Evolutionary conservation across 2,329 filamentous ascomycete genomes (phyloP).

Genomic region (Microcera coccophila): DNA sequence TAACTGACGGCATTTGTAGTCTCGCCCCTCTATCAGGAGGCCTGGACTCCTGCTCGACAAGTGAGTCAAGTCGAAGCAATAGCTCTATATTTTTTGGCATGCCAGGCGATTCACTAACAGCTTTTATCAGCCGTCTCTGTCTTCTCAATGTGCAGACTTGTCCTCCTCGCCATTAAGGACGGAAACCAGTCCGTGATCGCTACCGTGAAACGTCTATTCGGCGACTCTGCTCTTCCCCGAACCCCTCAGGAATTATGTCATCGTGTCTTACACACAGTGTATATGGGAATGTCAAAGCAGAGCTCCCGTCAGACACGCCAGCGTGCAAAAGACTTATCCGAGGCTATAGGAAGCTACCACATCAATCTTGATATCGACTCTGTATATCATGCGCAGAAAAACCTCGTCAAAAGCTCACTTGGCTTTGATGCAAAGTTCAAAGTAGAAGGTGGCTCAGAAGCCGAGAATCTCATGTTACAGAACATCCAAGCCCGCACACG

Average conservation of each 20-base stretch:
- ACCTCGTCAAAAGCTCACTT: conserved; percentile 55
- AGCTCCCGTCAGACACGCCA: conserved; percentile 62
- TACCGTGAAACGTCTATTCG: conserved; percentile 31
- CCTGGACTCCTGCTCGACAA: conserved; percentile 19
- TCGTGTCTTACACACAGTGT: conserved; percentile 30
- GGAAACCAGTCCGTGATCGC: conserved; percentile 32
- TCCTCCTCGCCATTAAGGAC: conserved; percentile 25
- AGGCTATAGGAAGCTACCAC: conserved; percentile 67
- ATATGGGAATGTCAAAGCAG: conserved; percentile 66
- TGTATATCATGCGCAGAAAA: conserved; percentile 57
- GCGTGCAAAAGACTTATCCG: conserved; percentile 58
- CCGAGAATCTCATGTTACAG: conserved; percentile 56
- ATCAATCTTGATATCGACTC: conserved; percentile 70
- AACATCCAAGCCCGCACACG: conserved; percentile 63
- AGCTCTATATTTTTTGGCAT: conserved; percentile 44
- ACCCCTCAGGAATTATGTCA: conserved; percentile 55
- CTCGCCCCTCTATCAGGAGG: conserved; percentile 18
- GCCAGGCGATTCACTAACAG: not conserved
- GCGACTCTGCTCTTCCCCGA: conserved; percentile 37
- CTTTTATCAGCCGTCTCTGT: conserved; percentile 19
- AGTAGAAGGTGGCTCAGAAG: conserved; percentile 53
- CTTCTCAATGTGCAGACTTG: conserved; percentile 53
- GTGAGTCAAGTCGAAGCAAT: conserved; percentile 5
- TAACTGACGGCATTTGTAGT: not conserved
- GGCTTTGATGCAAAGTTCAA: conserved; percentile 50